phyloP scores from a whole-genome alignment of 108 stramenopile species.

The Epipyxis sp. region DNA sequence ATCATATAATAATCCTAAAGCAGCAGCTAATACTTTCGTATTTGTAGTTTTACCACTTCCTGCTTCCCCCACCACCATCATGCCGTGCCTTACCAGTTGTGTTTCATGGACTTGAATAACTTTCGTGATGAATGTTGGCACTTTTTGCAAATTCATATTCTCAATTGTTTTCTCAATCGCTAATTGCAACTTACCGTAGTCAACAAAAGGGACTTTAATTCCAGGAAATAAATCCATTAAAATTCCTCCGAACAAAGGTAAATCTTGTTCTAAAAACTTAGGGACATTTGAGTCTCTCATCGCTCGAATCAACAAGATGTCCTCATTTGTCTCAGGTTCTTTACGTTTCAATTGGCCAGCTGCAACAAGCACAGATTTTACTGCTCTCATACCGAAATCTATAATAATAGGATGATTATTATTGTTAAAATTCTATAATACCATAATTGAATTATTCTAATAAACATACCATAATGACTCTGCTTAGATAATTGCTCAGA shows the following conservation, averaged over 20 bases:
- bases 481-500: constrained; percentile 67
- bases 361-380: constrained; percentile 64
- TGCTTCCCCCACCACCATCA: constrained; percentile 67
- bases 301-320: constrained; percentile 62
- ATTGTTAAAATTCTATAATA: not conserved
- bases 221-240: constrained; percentile 61
- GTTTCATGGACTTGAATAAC: constrained; percentile 67
- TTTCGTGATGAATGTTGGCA: constrained; percentile 57
- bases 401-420: not conserved
- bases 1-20: constrained; percentile 44
- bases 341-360: constrained; percentile 65
- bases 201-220: constrained; percentile 60
- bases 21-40: constrained; percentile 48
- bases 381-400: constrained; percentile 68
- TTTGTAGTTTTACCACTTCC: constrained; percentile 58
- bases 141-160: constrained; percentile 38
- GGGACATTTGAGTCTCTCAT: constrained; percentile 67
- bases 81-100: constrained; percentile 65
- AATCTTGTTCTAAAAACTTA: constrained; percentile 63
- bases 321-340: constrained; percentile 63
- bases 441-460: not conserved
- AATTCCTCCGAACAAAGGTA: constrained; percentile 64
- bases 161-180: constrained; percentile 52
- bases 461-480: constrained; percentile 49
- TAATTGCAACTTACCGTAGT: constrained; percentile 58